Conservation (phyloP, 1,139 yeast genomes). For the Kodamaea anthophila region DNA sequence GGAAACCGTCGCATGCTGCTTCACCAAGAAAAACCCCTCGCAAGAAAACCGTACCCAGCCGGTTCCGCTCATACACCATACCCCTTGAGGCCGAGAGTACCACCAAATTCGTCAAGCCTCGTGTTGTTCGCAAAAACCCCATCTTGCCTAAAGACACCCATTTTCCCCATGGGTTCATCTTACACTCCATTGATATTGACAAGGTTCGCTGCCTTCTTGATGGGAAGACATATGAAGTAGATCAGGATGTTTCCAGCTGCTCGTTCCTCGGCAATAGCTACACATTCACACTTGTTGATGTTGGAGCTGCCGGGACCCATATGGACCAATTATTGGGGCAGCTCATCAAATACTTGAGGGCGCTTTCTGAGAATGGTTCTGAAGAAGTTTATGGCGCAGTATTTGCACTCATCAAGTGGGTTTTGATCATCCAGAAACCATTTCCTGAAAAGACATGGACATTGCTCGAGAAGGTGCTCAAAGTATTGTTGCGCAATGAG, state of each 20-base stretch:
- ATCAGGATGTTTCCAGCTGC: slow-evolving; percentile 16
- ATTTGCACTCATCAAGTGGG: slow-evolving; percentile 27
- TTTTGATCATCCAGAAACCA: slow-evolving; percentile 24
- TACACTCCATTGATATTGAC: slow-evolving; percentile 16
- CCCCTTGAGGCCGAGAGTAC: slow-evolving; percentile 35
- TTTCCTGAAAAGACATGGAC: slow-evolving; percentile 14
- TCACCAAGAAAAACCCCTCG: too few species aligned
- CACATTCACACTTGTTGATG: slow-evolving; percentile 23
- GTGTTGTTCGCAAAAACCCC: neutral
- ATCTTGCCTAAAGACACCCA: neutral
- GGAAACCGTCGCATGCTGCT: too few species aligned
- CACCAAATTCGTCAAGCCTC: slow-evolving; percentile 10
- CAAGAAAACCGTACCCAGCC: too few species aligned
- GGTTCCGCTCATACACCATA: too few species aligned
- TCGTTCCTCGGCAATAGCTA: slow-evolving; percentile 17
- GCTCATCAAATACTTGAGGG: slow-evolving; percentile 7
- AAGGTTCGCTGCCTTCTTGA: slow-evolving; percentile 17
- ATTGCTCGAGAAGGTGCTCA: neutral
- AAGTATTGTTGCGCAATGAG: neutral
- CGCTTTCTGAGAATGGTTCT: slow-evolving; percentile 1
- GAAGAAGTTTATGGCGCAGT: slow-evolving; percentile 17
- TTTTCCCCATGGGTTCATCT: slow-evolving; percentile 12
- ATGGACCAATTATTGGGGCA: slow-evolving; percentile 13
- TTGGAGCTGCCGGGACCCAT: slow-evolving; percentile 14
- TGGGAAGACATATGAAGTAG: slow-evolving; percentile 18